Conservation (phyloP, 805 yeast species). For the Metschnikowia arizonensis region DNA sequence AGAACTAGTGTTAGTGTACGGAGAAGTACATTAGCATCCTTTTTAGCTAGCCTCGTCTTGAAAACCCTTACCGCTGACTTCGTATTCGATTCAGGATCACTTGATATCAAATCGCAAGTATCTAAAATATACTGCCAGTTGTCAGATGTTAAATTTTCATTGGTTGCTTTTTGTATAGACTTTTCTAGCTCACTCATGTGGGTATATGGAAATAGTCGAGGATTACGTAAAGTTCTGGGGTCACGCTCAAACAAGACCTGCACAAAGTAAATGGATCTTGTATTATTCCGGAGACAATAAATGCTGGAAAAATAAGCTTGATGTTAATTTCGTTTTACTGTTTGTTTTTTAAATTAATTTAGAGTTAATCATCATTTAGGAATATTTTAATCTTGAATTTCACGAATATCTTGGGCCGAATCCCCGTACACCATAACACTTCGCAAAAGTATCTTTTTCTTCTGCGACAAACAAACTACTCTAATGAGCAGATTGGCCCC, state of each 20-base stretch:
- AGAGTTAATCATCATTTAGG: background rate
- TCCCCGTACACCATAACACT: background rate
- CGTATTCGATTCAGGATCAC: slow-evolving; percentile 36
- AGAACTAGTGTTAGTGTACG: slow-evolving; percentile 34
- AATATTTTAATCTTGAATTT: background rate
- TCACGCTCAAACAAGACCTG: slow-evolving; percentile 2
- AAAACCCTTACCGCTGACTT: slow-evolving; percentile 29
- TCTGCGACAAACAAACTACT: background rate
- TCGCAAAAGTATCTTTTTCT: slow-evolving; percentile 3
- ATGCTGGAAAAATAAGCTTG: background rate
- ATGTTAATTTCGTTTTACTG: background rate
- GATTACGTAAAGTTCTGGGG: background rate
- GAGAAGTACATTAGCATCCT: slow-evolving; percentile 40
- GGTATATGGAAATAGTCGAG: background rate
- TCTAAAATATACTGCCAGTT: slow-evolving; percentile 44
- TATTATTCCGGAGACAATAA: background rate
- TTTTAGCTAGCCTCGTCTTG: slow-evolving; percentile 22
- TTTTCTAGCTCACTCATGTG: slow-evolving; percentile 16
- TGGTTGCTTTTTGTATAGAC: slow-evolving; percentile 37
- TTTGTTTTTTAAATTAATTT: background rate
- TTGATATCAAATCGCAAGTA: slow-evolving; percentile 37
- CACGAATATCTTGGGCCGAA: background rate
- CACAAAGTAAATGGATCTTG: background rate
- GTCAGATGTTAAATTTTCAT: slow-evolving; percentile 37
- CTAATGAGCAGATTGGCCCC: slow-evolving; percentile 14